Conservation (phyloP, 2,329 filamentous ascomycete genomes). For the Venturia carpophila region DNA sequence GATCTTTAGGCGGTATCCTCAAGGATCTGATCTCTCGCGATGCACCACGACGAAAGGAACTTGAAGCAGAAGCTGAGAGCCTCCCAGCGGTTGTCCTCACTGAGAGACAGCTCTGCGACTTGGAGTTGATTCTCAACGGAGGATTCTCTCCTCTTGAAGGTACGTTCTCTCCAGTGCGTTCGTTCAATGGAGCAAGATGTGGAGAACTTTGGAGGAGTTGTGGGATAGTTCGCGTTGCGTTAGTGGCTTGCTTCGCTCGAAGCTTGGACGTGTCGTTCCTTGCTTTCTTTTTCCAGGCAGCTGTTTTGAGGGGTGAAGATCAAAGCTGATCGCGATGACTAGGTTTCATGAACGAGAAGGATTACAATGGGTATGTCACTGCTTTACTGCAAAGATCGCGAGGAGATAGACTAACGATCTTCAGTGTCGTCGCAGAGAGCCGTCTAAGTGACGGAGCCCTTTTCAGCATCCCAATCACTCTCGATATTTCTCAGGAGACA, state of each 20-base stretch:
- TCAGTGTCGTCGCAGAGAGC: conserved; percentile 78
- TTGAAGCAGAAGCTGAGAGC: conserved; percentile 74
- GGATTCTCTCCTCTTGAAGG: conserved; percentile 97
- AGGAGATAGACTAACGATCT: neutral
- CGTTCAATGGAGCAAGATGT: neutral
- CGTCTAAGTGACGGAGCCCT: conserved; percentile 82
- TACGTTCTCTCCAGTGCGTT: conserved; percentile 36
- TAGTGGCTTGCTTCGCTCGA: neutral
- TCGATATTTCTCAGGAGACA: conserved; percentile 69
- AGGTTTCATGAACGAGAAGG: conserved; percentile 97
- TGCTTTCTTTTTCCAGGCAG: neutral
- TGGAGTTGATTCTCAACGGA: conserved; percentile 94
- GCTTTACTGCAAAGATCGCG: neutral
- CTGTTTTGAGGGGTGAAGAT: neutral
- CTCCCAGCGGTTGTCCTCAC: conserved; percentile 77
- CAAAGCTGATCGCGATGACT: conserved; percentile 18
- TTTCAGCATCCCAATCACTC: conserved; percentile 94
- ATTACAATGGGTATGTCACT: conserved; percentile 75
- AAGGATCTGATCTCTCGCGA: conserved; percentile 97
- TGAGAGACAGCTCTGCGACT: conserved; percentile 94
- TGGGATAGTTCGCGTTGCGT: neutral
- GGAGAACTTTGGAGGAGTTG: neutral
- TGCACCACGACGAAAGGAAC: conserved; percentile 70
- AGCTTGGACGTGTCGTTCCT: conserved; percentile 2
- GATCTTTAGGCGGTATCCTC: conserved; percentile 66